Base-by-base conservation (phyloP, 208 protist genomes). In the Tritrichomonas foetus region DNA sequence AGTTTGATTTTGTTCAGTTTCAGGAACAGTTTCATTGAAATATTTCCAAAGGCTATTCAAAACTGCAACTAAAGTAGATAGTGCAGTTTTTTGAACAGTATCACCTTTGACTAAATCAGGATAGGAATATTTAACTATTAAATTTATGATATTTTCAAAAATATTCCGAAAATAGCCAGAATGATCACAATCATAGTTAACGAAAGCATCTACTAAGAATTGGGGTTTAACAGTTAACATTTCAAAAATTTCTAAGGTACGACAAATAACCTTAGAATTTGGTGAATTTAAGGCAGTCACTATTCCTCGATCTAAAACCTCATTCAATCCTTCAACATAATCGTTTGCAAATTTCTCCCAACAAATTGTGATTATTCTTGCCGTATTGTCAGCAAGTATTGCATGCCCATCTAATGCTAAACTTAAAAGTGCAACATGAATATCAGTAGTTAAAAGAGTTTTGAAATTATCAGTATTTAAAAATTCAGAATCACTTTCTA, bases 101-200 rank as follows among this genome's bases (percentile, higher is more conserved):
- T 44, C 33, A 39, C 50, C 74, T 16, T 50, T 49, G 16, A 16
- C 16, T 8, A 30, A n/a, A 30, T 39, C 47, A 13, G 78, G 78
- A 20, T 89, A 53, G 33, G 78, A 44, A 27, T 50, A 61, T 20
- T 57, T 53, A 22, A 89, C 78, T 14, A 89, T 89, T 39, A 8
- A 53, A n/a, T 89, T 49, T 1, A 57, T 16, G 16, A 53, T 20
- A 89, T 89, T 89, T 20, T 89, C 47, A 39, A 39, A 89, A 61
- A 89, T 49, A 39, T 89, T 89, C 47, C 47, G 33, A 27, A 89
- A 89, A 47, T 44, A 89, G 27, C 78, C 78, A 39, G 78, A 53
- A 27, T 89, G 78, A 89, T 89, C 78, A 36, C 78, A 89, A 89
- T 89, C 78, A 36, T 89, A 89, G 30, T 89, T 89, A 11, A 89